Base-by-base conservation (phyloP, 2,329 filamentous ascomycete species). In the Endocalyx cinctus region DNA sequence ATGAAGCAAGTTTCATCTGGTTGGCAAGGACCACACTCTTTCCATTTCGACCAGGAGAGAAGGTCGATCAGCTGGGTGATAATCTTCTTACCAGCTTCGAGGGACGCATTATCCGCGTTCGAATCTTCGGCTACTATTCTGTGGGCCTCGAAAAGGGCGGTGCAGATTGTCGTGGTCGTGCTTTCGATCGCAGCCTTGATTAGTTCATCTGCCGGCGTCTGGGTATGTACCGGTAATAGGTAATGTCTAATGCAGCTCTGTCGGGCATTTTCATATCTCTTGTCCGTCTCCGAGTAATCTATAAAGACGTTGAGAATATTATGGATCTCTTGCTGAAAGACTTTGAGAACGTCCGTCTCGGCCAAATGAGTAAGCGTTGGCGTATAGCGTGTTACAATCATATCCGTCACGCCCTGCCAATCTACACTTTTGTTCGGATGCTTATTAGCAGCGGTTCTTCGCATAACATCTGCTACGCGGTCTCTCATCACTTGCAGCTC, bases 371-470 rank as follows among this genome's bases (percentile, higher is more conserved):
- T 44, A 17, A 88, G 57, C 16, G 77, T 64, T 19, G 71, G 61
- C 4, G 70, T 69, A 46, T 82, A 87, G 2, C 83, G 70, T 5
- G 64, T 54, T 4, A 85, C 65, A 4, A 88, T 62, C 65, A 83
- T 69, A 46, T 89, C 84, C 0, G 71, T 67, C 1, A 83, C 62
- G 0, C 61, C 68, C 50, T 87, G 84, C 84, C 84, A 88, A 46
- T 85, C 62, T 17, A 74, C 51, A 13, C 48, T 41, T 16, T 41
- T 46, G 30, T 42, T 50, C 17, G 47, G 17, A 10, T 58, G 54
- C 10, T 57, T 43, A 18, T 57, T 42, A 2, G 72, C 39, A n/a
- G n/a, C n/a, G n/a, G n/a, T n/a, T 15, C 34, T 36, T 6, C 23
- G 20, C 5, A 41, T 57, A 28, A 76, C 55, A 0, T 51, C 35